phyloP scores from a whole-genome alignment of 2,329 filamentous ascomycete species.

The Cordyceps cateniannulata region DNA sequence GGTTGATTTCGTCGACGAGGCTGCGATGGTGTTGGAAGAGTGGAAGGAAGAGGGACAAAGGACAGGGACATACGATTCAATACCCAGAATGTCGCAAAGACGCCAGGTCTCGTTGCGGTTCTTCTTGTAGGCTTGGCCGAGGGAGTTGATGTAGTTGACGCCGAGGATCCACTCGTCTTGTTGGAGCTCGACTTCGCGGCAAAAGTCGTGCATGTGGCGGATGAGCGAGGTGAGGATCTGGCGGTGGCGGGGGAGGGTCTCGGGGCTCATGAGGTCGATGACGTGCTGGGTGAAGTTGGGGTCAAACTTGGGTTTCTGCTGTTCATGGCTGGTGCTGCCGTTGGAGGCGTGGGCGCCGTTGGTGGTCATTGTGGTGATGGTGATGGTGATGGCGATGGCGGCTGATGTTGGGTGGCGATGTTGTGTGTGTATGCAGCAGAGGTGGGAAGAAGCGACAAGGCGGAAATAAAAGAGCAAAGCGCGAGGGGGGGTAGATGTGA shows the following conservation, averaged over 20 bases:
- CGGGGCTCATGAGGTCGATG: conserved; percentile 66
- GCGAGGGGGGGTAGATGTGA: background rate
- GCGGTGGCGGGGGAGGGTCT: conserved; percentile 57
- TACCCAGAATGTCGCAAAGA: conserved; percentile 65
- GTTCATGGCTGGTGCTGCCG: conserved; percentile 19
- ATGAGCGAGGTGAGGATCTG: conserved; percentile 59
- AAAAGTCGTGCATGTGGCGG: conserved; percentile 71
- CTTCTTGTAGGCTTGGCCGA: conserved; percentile 61
- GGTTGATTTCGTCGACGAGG: conserved; percentile 58
- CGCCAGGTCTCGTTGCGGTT: conserved; percentile 70
- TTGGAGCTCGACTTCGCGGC: conserved; percentile 69
- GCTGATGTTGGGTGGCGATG: background rate
- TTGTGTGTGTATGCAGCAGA: background rate
- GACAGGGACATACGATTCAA: conserved; percentile 53
- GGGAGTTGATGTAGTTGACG: conserved; percentile 67
- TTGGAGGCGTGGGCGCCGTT: conserved; percentile 3
- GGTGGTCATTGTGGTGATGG: background rate
- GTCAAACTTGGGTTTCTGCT: conserved; percentile 48
- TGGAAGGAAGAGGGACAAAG: conserved; percentile 1
- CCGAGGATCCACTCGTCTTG: conserved; percentile 71
- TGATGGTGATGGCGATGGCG: background rate
- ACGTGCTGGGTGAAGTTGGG: conserved; percentile 71
- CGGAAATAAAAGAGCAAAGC: background rate
- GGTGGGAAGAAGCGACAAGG: too few relatives aligned
- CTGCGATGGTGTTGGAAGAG: conserved; percentile 26